These are phyloP conservation scores for Pseudogymnoascus sp. DNA, from an alignment of 2,329 filamentous ascomycete genomes.

Conservation along the genomic window DNA sequence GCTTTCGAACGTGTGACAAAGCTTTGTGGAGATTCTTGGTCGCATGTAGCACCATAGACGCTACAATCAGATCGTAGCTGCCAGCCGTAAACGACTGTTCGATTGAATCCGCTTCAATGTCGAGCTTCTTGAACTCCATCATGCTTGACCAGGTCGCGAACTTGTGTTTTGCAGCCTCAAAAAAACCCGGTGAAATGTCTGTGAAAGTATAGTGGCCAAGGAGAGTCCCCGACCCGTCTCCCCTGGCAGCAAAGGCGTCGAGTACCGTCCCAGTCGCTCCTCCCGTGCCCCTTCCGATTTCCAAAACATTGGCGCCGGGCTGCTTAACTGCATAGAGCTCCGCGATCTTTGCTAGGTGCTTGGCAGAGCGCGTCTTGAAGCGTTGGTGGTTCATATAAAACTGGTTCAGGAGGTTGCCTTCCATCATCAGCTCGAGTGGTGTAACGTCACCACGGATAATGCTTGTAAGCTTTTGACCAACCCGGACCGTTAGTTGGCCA, in stretches of 20 bases:
- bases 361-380: background rate
- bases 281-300: constrained; percentile 36
- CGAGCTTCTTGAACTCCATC: constrained; percentile 25
- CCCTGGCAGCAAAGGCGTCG: background rate
- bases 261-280: constrained; percentile 20
- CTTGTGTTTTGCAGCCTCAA: constrained; percentile 23
- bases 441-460: no score
- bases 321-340: constrained; percentile 23
- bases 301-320: constrained; percentile 29
- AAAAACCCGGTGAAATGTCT: constrained; percentile 21
- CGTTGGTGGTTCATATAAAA: background rate
- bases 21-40: constrained; percentile 20
- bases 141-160: constrained; percentile 9
- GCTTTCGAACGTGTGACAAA: constrained; percentile 20
- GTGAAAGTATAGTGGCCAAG: constrained; percentile 6
- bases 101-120: constrained; percentile 15
- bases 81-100: constrained; percentile 18
- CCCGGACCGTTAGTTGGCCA: no score
- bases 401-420: background rate
- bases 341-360: background rate
- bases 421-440: background rate
- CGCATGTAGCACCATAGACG: constrained; percentile 20
- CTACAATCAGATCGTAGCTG: constrained; percentile 21
- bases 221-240: constrained; percentile 12
- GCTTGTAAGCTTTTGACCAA: no score